Conservation (phyloP, 2,329 filamentous ascomycete species). For the Elsinoe ampelina region DNA sequence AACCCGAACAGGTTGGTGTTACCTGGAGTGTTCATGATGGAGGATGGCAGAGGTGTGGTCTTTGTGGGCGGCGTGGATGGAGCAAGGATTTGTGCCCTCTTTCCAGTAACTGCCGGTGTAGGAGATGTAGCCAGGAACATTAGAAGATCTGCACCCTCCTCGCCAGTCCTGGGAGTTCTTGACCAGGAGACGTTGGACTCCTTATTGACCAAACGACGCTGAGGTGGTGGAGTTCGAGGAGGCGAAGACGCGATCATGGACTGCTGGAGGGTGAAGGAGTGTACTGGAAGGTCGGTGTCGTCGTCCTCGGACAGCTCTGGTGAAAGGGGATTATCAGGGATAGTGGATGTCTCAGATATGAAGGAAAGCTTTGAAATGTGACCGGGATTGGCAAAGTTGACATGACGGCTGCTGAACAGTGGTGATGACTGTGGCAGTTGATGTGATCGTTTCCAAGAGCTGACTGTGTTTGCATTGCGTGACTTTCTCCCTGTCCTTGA, state of each 20-base stretch:
- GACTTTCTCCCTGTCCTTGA: conserved; percentile 25
- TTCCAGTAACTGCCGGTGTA: conserved; percentile 59
- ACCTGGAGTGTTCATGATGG: conserved; percentile 80
- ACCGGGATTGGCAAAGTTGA: conserved; percentile 56
- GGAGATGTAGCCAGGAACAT: conserved; percentile 89
- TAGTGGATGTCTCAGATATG: conserved; percentile 60
- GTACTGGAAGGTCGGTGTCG: conserved; percentile 67
- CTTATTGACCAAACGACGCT: conserved; percentile 33
- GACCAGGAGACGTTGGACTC: conserved; percentile 32
- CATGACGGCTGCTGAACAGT: conserved; percentile 64
- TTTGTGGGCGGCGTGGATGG: conserved; percentile 48
- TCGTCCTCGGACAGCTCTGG: conserved; percentile 65
- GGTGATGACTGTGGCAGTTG: conserved; percentile 79
- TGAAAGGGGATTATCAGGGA: conserved; percentile 53
- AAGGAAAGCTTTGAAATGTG: conserved; percentile 68
- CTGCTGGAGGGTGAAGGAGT: conserved; percentile 56
- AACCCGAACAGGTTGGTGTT: conserved; percentile 54
- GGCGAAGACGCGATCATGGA: conserved; percentile 63
- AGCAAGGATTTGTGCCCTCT: conserved; percentile 39
- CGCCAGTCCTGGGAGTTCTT: conserved; percentile 51
- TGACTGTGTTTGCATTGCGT: conserved; percentile 26
- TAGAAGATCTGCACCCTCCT: conserved; percentile 76
- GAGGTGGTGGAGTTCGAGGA: conserved; percentile 64
- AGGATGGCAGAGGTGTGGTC: conserved; percentile 59
- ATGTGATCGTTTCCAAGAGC: conserved; percentile 68